Evolutionary conservation across 1,139 yeast species (phyloP).

Genomic region (Hemisphaericaspora subhashii): DNA sequence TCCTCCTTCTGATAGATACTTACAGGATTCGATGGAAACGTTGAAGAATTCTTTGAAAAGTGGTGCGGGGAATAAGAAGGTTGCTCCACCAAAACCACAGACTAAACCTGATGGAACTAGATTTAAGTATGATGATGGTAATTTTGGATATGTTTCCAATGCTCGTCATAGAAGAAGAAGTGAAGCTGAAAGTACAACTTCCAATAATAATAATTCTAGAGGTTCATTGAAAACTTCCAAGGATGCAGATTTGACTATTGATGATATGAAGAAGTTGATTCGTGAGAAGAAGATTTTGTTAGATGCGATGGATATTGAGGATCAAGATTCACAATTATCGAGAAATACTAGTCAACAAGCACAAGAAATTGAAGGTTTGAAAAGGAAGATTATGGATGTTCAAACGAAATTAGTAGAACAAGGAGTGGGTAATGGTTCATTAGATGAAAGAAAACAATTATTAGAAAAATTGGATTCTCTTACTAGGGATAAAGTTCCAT

Average conservation of each 20-base stretch:
- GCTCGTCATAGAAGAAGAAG: slow-evolving; percentile 57
- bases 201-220: slow-evolving; percentile 9
- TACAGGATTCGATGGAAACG: slow-evolving; percentile 45
- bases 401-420: slow-evolving; percentile 48
- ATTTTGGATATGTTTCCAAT: slow-evolving; percentile 63
- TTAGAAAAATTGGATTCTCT: slow-evolving; percentile 52
- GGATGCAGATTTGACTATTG: slow-evolving; percentile 37
- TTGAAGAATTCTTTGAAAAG: slow-evolving; percentile 46
- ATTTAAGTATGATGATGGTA: slow-evolving; percentile 67
- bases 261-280: slow-evolving; percentile 60
- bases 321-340: slow-evolving; percentile 38
- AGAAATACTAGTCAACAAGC: slow-evolving; percentile 25
- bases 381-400: slow-evolving; percentile 55
- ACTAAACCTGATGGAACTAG: slow-evolving; percentile 54
- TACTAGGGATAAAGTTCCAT: slow-evolving; percentile 67
- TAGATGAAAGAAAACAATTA: slow-evolving; percentile 43
- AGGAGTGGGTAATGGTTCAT: slow-evolving; percentile 30
- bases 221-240: slow-evolving; percentile 24
- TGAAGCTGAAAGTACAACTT: slow-evolving; percentile 17
- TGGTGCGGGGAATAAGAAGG: slow-evolving; percentile 32
- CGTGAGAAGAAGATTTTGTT: slow-evolving; percentile 69
- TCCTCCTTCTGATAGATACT: slow-evolving; percentile 75
- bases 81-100: slow-evolving; percentile 17
- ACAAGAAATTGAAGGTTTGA: slow-evolving; percentile 62
- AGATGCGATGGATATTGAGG: slow-evolving; percentile 72